phyloP scores from a whole-genome alignment of 2,329 filamentous ascomycete genomes.

The Cladosporium oxysporum region DNA sequence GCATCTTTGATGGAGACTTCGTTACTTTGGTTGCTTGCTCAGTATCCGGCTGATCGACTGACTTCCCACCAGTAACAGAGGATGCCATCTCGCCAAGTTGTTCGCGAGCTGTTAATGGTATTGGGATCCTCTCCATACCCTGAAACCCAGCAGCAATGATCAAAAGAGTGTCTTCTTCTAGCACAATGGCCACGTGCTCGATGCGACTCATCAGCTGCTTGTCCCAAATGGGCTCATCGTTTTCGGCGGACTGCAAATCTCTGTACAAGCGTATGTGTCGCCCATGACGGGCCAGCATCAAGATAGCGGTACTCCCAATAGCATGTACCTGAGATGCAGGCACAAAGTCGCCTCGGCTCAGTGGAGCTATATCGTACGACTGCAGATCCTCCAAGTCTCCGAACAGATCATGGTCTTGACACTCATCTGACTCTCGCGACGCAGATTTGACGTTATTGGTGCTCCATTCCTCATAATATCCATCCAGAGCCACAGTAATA shows the following conservation, averaged over 20 bases:
- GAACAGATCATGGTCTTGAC: conserved; percentile 27
- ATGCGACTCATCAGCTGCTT: conserved; percentile 12
- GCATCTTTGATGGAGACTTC: background rate
- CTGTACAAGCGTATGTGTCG: conserved; percentile 28
- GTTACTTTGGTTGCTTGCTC: background rate
- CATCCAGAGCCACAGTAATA: background rate
- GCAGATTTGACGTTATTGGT: background rate
- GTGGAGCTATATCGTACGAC: conserved; percentile 20
- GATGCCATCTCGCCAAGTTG: background rate
- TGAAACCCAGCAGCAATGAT: background rate
- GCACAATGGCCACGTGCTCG: conserved; percentile 24
- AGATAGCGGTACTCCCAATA: conserved; percentile 30
- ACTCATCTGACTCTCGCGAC: conserved; percentile 4
- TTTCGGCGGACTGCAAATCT: conserved; percentile 23
- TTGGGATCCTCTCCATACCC: background rate
- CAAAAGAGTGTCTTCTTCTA: background rate
- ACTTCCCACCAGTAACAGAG: background rate
- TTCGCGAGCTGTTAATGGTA: background rate
- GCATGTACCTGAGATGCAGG: conserved; percentile 8
- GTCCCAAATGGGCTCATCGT: conserved; percentile 6
- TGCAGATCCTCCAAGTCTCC: conserved; percentile 24
- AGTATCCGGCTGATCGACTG: background rate
- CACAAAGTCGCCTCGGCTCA: background rate
- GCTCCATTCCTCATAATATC: conserved; percentile 4
- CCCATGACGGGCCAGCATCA: conserved; percentile 27